Evolutionary conservation across 306 rosid genomes (phyloP), one percentile per base, ranked within the genome.

Genomic region (Vigna mungo): DNA sequence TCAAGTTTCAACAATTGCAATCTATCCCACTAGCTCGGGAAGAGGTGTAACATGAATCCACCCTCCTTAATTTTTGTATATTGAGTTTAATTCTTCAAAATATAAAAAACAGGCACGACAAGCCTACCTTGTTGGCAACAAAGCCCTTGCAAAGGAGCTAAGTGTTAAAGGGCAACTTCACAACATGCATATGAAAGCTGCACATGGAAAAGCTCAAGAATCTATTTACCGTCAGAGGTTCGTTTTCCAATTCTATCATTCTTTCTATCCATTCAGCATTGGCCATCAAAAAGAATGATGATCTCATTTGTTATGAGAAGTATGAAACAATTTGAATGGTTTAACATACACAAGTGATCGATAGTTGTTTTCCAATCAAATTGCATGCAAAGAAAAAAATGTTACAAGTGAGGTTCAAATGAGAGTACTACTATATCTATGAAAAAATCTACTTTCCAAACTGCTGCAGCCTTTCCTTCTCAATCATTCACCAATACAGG

Each of bases 201-300:
- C 98, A 74, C 98, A 94, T 79, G 97, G 90, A 75, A 92, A 93
- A 75, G 97, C 98, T 63, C 97, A 94, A 83, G 98, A 90, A 66
- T 92, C 98, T 62, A 94, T 94, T 75, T 94, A 92, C 79, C 95
- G 95, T 36, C 93, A 92, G 86, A 94, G 98, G 98, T 94, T 82
- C 85, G 93, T 84, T 77, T 83, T 84, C 68, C 78, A 53, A 49
- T 49, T 83, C 20, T 66, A 44, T 23, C 46, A 37, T 49, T 64
- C 30, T 58, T 63, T 56, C 44, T 17, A 41, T 76, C 73, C 59
- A n/a, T 17, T 43, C 4, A 5, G 41, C 61, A 65, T 18, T 27
- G 36, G 62, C 62, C 41, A 9, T 54, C 36, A 30, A 72, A 12
- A 56, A 17, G 62, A 4, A 54, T 54, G 39, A 20, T 59, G 59